A percentile compares a stretch with the other conserved stretches of the same genome.
Evolutionary conservation across 2,329 filamentous ascomycete genomes (phyloP).

Genomic region (Coniella lustricola): DNA sequence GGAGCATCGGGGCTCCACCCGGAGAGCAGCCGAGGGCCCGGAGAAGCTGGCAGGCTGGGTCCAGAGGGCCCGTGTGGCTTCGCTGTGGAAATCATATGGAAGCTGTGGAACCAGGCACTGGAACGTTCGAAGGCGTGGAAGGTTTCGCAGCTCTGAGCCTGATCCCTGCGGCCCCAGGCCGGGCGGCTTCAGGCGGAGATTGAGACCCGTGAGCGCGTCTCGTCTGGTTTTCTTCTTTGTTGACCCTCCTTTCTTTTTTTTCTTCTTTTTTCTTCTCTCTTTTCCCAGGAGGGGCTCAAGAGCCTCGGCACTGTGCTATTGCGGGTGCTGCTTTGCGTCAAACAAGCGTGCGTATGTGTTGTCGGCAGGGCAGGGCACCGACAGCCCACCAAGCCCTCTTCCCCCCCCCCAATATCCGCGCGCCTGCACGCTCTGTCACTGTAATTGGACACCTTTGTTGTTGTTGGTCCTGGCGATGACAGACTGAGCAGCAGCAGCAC

Average conservation of each 20-base stretch:
- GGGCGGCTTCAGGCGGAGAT: conserved; percentile 13
- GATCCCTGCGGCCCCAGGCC: conserved; percentile 11
- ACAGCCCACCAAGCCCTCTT: no score
- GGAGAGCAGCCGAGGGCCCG: conserved; percentile 12
- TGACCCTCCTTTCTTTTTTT: conserved; percentile 2
- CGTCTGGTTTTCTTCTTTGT: conserved; percentile 5
- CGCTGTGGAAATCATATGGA: conserved; percentile 15
- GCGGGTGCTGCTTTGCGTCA: no score
- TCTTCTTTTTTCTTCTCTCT: no score
- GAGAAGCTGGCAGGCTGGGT: conserved; percentile 1
- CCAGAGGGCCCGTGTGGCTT: conserved; percentile 5
- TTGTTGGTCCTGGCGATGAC: no score
- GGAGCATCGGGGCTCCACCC: conserved; percentile 3
- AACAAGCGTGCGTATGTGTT: no score
- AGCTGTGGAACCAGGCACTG: conserved; percentile 15
- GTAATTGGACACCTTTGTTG: no score
- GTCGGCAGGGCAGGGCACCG: no score
- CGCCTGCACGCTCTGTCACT: no score
- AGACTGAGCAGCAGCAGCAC: no score
- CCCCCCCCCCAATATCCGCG: no score
- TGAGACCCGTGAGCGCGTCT: conserved; percentile 11
- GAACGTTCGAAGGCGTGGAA: conserved; percentile 11
- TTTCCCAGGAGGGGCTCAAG: no score
- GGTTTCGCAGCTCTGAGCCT: background rate
- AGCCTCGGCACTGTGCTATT: no score